These are phyloP conservation scores for Eutrema japonicum DNA, from an alignment of 345 rosid species.

Conservation along the genomic window DNA sequence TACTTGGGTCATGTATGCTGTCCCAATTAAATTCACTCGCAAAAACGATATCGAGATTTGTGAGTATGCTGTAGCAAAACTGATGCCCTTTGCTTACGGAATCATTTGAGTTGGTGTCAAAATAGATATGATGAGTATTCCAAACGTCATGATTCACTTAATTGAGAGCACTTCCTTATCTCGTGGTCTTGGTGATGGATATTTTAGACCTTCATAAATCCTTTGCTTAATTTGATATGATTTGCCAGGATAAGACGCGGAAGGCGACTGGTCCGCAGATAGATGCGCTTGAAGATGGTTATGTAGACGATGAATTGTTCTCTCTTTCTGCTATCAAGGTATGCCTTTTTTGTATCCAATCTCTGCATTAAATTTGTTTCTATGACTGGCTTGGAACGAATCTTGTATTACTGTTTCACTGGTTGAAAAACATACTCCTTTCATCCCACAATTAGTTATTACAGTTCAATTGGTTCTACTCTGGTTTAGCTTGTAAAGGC, in stretches of 20 bases:
- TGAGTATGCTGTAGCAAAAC: slow-evolving; percentile 1
- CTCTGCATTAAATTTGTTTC: background rate
- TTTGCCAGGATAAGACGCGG: slow-evolving; percentile 77
- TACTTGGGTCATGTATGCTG: background rate
- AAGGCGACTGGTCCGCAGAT: slow-evolving; percentile 79
- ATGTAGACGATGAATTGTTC: slow-evolving; percentile 73
- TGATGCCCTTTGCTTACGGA: slow-evolving; percentile 7
- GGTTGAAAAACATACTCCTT: background rate
- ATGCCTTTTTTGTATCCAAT: slow-evolving; percentile 11
- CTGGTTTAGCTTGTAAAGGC: background rate
- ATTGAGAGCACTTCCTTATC: background rate
- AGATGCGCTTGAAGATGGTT: slow-evolving; percentile 88
- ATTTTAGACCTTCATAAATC: background rate
- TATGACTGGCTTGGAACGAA: background rate
- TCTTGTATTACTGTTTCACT: background rate
- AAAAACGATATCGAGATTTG: background rate
- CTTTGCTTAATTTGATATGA: slow-evolving; percentile 1
- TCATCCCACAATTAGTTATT: background rate
- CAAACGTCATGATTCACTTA: background rate
- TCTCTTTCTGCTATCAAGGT: slow-evolving; percentile 96
- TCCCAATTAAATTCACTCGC: background rate
- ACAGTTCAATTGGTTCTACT: background rate
- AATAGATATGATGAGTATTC: background rate
- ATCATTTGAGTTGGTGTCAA: background rate
- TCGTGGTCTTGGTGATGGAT: background rate